Evolutionary conservation across 176 grass and related monocot genomes (phyloP), one percentile per base, ranked within the genome.

Genomic region (Tillandsia fasciculata): DNA sequence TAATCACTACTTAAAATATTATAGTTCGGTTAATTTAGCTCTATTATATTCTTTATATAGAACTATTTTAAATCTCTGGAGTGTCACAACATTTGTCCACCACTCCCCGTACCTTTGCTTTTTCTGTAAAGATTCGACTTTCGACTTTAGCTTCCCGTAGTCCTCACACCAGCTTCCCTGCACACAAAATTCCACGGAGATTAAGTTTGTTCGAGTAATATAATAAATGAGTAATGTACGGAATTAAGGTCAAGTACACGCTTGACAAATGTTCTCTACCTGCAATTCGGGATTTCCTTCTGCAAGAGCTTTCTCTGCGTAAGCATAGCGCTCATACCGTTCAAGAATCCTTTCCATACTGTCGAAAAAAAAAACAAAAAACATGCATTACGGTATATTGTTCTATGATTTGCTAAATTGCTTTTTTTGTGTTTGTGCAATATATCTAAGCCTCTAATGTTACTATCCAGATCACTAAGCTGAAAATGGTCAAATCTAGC

Each of bases 301-400:
- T 15, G 76, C 65, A 20, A 82, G 64, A n/a, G 78, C 83, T 78
- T 68, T 92, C 83, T 90, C 89, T 70, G 83, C 86, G 57, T 78
- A 82, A 51, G 89, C 92, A 75, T 85, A 89, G 10, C 67, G 79
- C 49, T 87, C 81, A 65, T 92, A 97, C 22, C 86, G 86, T 53
- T 85, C 89, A 81, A 97, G 78, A 85, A 87, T 87, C 42, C 70
- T 74, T 72, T 97, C 93, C 86, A 92, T 92, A 27, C 82, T 90
- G 61, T 66, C 77, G 15, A 78, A 57, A 69, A 64, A 5, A 1
- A 59, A 56, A 56, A 12, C 2, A n/a, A 56, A 57, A 8, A 17
- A 17, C 13, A 57, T 3, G 7, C 3, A 42, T 42, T 42, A n/a
- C 7, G 3, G 12, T 58, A 58, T 3, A n/a, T 57, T 57, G 11